Conservation (phyloP, 2,329 filamentous ascomycete species). For the Sporothrix brasiliensis region DNA sequence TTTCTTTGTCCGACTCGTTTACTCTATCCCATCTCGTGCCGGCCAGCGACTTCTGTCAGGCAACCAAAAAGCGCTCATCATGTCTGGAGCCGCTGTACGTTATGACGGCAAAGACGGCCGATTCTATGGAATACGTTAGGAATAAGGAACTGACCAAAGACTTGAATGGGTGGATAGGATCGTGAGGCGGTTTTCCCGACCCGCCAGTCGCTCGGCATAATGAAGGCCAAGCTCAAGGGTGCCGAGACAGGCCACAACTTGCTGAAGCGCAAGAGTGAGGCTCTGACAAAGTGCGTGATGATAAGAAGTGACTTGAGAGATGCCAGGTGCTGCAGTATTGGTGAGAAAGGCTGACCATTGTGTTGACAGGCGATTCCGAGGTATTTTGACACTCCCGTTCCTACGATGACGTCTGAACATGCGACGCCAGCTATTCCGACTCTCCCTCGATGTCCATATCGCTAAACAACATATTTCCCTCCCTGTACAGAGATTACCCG, state of each 20-base stretch:
- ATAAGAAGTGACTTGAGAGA: too few species aligned
- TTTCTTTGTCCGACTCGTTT: neutral
- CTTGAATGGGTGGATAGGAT: conserved; percentile 58
- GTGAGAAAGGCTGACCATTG: neutral
- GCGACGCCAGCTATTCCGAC: neutral
- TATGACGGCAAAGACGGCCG: conserved; percentile 27
- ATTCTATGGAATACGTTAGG: too few species aligned
- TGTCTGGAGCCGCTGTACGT: conserved; percentile 39
- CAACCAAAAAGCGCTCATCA: conserved; percentile 36
- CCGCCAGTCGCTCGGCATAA: conserved; percentile 91
- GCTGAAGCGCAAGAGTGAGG: conserved; percentile 96
- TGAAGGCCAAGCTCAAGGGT: conserved; percentile 98
- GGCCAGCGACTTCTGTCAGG: neutral
- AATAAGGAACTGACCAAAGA: neutral
- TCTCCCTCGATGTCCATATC: neutral
- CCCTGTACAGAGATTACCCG: conserved; percentile 76
- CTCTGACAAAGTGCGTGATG: conserved; percentile 80
- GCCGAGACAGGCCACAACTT: conserved; percentile 89
- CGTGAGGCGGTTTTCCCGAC: conserved; percentile 97
- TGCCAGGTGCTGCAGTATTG: too few species aligned
- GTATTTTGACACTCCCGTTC: conserved; percentile 50
- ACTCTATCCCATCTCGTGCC: neutral
- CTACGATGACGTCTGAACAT: conserved; percentile 19
- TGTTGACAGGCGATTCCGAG: conserved; percentile 75
- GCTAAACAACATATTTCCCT: neutral